phyloP scores from a whole-genome alignment of 208 protist species.

The Naegleria fowleri region DNA sequence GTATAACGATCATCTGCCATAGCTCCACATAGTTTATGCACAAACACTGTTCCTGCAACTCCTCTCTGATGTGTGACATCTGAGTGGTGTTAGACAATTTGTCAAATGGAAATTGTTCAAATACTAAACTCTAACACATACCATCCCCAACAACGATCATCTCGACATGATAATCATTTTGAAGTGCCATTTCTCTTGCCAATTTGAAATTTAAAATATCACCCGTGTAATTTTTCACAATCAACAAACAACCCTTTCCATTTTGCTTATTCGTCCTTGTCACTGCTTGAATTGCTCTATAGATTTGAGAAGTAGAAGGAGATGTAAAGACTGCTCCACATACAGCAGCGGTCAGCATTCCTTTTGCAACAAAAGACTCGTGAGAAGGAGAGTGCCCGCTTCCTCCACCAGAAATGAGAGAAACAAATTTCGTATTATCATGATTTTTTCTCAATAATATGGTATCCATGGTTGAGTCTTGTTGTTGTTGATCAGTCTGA shows the following conservation, averaged over 20 bases:
- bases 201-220: slow-evolving; percentile 77
- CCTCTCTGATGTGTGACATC: slow-evolving; percentile 53
- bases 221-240: slow-evolving; percentile 85
- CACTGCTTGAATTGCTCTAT: slow-evolving; percentile 66
- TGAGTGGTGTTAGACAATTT: not conserved
- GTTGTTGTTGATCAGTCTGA: no score
- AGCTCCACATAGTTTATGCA: slow-evolving; percentile 72
- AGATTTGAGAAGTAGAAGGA: slow-evolving; percentile 58
- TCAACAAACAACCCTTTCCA: slow-evolving; percentile 59
- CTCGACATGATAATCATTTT: slow-evolving; percentile 52
- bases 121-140: slow-evolving; percentile 39
- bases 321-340: slow-evolving; percentile 76
- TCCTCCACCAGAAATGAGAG: slow-evolving; percentile 51
- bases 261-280: slow-evolving; percentile 27
- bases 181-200: slow-evolving; percentile 59
- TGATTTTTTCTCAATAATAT: not conserved
- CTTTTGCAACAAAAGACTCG: slow-evolving; percentile 65
- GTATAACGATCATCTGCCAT: slow-evolving; percentile 41
- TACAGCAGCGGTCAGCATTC: slow-evolving; percentile 79
- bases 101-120: not conserved
- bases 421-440: not conserved
- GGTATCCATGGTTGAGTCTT: no score
- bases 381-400: slow-evolving; percentile 78
- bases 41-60: slow-evolving; percentile 70
- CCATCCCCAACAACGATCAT: slow-evolving; percentile 72